phyloP scores from a whole-genome alignment of 345 rosid species.

The Eucalyptus dawsonii region DNA sequence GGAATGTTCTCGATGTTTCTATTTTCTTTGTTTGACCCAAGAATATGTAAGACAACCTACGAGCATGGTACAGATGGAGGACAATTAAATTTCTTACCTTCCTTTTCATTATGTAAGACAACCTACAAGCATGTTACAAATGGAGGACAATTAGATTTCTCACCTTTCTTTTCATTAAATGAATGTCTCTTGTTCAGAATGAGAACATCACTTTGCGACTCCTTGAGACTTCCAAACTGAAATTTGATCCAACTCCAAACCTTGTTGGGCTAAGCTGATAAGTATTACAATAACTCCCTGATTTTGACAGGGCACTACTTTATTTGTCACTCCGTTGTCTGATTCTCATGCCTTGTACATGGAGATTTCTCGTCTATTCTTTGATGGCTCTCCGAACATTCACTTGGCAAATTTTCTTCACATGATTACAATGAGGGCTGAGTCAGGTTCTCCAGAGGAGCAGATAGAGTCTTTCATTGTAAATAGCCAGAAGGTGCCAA shows the following conservation, averaged over 20 bases:
- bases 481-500: constrained; percentile 59
- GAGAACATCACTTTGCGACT: background rate
- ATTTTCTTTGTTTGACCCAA: background rate
- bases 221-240: background rate
- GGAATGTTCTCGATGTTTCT: background rate
- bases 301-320: constrained; percentile 43
- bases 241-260: background rate
- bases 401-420: constrained; percentile 86
- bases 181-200: background rate
- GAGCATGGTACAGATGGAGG: background rate
- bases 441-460: constrained; percentile 55
- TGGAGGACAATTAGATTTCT: no score
- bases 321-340: constrained; percentile 41
- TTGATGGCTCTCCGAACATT: constrained; percentile 46
- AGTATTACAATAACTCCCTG: background rate
- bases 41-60: background rate
- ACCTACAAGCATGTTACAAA: no score
- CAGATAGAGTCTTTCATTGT: constrained; percentile 58
- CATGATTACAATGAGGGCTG: constrained; percentile 64
- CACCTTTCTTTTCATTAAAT: no score
- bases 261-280: background rate
- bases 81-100: background rate
- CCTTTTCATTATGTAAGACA: background rate
- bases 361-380: constrained; percentile 69
- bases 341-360: constrained; percentile 59